Evolutionary conservation across 1,284 basidiomycete genomes (phyloP).

Genomic region (Xerocomus nothofagi): DNA sequence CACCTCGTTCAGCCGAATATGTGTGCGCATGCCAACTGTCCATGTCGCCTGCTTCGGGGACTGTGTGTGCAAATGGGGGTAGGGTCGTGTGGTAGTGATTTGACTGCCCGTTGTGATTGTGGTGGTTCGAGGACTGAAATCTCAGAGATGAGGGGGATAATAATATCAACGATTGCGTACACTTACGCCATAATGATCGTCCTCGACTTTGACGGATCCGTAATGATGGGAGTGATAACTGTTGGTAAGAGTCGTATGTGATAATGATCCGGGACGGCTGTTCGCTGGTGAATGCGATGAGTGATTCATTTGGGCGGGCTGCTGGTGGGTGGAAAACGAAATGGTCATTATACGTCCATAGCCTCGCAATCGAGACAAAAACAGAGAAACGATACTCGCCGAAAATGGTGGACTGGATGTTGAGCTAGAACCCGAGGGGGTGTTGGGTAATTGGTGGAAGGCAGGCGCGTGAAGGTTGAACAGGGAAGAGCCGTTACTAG

Average conservation of each 20-base stretch:
- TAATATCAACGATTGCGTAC: constrained; percentile 8
- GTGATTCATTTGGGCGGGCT: constrained; percentile 64
- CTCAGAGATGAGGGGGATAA: background rate
- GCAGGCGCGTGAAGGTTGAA: constrained; percentile 53
- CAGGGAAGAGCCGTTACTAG: constrained; percentile 38
- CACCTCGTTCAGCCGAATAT: constrained; percentile 59
- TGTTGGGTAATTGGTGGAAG: constrained; percentile 60
- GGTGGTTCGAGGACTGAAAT: constrained; percentile 36
- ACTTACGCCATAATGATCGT: constrained; percentile 60
- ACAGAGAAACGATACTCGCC: constrained; percentile 63
- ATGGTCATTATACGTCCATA: constrained; percentile 48
- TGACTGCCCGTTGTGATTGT: constrained; percentile 37
- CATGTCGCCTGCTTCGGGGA: constrained; percentile 41
- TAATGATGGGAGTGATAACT: constrained; percentile 41
- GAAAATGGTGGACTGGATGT: constrained; percentile 76
- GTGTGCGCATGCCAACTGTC: constrained; percentile 54
- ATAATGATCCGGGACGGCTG: constrained; percentile 41
- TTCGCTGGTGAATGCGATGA: constrained; percentile 47
- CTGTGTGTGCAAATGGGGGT: constrained; percentile 46
- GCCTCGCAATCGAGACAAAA: constrained; percentile 26
- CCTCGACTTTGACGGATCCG: constrained; percentile 60
- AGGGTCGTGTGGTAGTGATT: constrained; percentile 40
- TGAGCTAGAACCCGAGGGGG: constrained; percentile 69
- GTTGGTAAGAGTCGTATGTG: constrained; percentile 34
- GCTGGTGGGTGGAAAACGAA: constrained; percentile 41